Base-by-base conservation (phyloP, 1,139 yeast species). In the Yamadazyma sp. region DNA sequence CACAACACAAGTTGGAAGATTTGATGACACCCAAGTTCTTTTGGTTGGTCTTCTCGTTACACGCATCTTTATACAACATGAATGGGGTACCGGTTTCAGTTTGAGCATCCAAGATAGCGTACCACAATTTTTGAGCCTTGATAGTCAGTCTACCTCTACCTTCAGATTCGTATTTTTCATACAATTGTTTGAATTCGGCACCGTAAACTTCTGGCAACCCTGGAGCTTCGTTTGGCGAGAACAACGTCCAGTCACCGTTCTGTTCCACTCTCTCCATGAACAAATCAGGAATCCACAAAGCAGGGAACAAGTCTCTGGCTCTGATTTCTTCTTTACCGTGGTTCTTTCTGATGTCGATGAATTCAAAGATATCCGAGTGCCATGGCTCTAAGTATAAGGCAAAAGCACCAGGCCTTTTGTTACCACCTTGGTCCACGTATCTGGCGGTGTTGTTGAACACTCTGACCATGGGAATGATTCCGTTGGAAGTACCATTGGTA, bases 61-160 rank as follows among this genome's bases (percentile, higher is more conserved):
- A 85, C 31, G 95, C 80, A 67, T 87, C 96, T 67, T 87, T 87
- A 72, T 86, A 87, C 34, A 87, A 74, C 88, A 87, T 86, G 71
- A 85, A 88, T 36, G 96, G 96, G 54, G 88, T 85, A 57, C 96
- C 96, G 25, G 96, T 87, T 70, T 87, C 96, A 38, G 92, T 86
- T 68, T 87, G 96, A 34, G 95, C 84, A 59, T 87, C 95, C 48
- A 87, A 70, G 48, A 87, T 86, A 39, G 89, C 81, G 50, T 84
- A 82, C 96, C 96, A 87, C 44, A 87, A 74, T 64, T 85, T 86
- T 65, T 87, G 95, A 29, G 96, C 96, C 62, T 82, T 83, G 54
- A 87, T 70, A 28, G 84, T 79, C 56, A 75, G 72, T 62, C 79
- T 74, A 46, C 89, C 94, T 51, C 80, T 77, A 38, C 84, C 85